Evolutionary conservation across 352 stramenopile species (phyloP), one percentile per base, ranked within the genome.

Genomic region (Pythium coloratum): DNA sequence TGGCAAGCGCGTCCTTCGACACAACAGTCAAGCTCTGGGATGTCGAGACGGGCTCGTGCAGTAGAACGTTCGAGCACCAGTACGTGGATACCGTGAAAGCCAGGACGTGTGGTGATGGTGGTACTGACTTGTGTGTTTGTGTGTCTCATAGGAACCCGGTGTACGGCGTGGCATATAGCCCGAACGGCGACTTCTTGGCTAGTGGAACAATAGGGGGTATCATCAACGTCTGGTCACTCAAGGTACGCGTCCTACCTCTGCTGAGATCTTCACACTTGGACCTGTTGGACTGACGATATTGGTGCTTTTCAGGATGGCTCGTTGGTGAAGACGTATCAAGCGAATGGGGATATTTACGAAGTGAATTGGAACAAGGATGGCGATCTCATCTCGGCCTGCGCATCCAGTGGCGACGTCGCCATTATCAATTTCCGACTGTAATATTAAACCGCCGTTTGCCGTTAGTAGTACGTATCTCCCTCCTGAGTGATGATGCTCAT

Each of bases 311-410:
- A 95, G 87, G 84, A 94, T 34, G 81, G 85, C 16, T 76, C 74
- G 44, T 78, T 96, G 71, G 76, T 90, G 50, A 95, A 95, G 77
- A 91, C 84, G 76, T 96, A 94, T 75, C 81, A 96, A 80, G 90
- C 88, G 55, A 88, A 90, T 77, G 92, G 92, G 55, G 97, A 99
- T 84, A 99, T 99, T 81, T 99, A 99, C 86, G 97, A 99, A 81
- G 96, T 99, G 68, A 97, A 97, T 74, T 99, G 97, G 97, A 99
- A 98, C 82, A 83, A 86, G 69, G 71, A 91, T 67, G 88, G 90
- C 59, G 84, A 85, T 72, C 77, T 93, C 72, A 88, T 97, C 75
- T 86, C 88, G 51, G 88, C 88, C 49, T 95, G 88, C 72, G 86
- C 91, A 55, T 95, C 88, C 50, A 94, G 84, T 60, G 86, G 86